Conservation (phyloP, 768 basidiomycete genomes). For the Suillus luteus region DNA sequence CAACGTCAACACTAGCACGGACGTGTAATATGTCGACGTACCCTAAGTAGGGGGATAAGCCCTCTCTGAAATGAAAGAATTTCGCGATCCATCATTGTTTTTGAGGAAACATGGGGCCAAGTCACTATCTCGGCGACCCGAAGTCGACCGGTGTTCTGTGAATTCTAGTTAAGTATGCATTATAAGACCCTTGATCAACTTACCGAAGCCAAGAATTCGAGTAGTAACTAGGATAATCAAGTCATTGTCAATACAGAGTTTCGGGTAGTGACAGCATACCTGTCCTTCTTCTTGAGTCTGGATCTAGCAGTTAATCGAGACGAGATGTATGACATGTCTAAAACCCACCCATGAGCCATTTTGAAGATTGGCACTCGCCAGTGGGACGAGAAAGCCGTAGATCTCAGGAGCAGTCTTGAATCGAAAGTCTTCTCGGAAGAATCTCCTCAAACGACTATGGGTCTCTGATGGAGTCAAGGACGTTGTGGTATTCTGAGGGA, state of each 20-base stretch:
- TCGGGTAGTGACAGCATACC: conserved; percentile 32
- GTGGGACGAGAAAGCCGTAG: conserved; percentile 43
- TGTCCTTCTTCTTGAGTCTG: conserved; percentile 54
- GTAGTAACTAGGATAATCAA: conserved; percentile 32
- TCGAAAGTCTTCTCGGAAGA: conserved; percentile 43
- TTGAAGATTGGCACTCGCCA: conserved; percentile 40
- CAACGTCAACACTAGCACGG: conserved; percentile 5
- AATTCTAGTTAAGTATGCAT: neutral
- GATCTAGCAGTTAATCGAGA: conserved; percentile 6
- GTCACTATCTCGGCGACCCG: conserved; percentile 52
- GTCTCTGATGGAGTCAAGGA: conserved; percentile 47
- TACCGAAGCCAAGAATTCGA: conserved; percentile 41
- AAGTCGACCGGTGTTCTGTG: conserved; percentile 51
- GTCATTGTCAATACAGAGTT: conserved; percentile 13
- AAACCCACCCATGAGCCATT: conserved; percentile 45
- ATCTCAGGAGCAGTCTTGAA: conserved; percentile 45
- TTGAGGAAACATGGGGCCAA: conserved; percentile 44
- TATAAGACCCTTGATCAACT: conserved; percentile 11
- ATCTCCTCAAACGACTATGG: conserved; percentile 46
- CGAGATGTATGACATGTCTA: neutral
- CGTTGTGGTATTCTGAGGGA: conserved; percentile 32
- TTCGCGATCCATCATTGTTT: conserved; percentile 35
- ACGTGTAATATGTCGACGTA: conserved; percentile 22
- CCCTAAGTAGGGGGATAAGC: conserved; percentile 54
- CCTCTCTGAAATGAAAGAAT: conserved; percentile 62